These are phyloP conservation scores for Hypomyces rosellus DNA, from an alignment of 2,329 filamentous ascomycete species.

Conservation along the genomic window DNA sequence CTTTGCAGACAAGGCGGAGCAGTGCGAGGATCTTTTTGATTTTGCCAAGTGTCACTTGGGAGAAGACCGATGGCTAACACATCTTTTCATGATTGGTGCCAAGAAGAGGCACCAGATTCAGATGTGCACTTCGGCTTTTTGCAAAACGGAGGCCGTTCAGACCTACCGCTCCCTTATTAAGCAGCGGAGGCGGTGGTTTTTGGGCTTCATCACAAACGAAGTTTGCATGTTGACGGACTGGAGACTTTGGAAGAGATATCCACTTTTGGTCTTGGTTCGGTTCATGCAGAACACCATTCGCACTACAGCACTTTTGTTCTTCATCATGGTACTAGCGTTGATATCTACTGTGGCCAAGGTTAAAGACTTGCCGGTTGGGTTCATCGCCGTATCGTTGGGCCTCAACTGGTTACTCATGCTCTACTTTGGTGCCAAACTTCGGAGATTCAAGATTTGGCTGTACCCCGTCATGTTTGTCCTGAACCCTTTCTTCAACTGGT, in stretches of 20 bases:
- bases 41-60: slow-evolving; percentile 93
- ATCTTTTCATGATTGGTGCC: slow-evolving; percentile 97
- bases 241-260: slow-evolving; percentile 86
- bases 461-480: slow-evolving; percentile 94
- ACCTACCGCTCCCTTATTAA: slow-evolving; percentile 80
- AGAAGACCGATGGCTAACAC: slow-evolving; percentile 93
- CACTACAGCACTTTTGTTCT: slow-evolving; percentile 88
- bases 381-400: slow-evolving; percentile 86
- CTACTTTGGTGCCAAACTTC: slow-evolving; percentile 84
- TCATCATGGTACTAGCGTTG: slow-evolving; percentile 84
- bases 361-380: slow-evolving; percentile 77
- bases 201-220: slow-evolving; percentile 96
- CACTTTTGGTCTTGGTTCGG: slow-evolving; percentile 75
- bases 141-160: slow-evolving; percentile 96
- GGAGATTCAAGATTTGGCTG: slow-evolving; percentile 87
- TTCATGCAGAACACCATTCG: slow-evolving; percentile 96
- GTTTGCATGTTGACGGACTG: slow-evolving; percentile 96
- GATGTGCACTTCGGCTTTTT: slow-evolving; percentile 96
- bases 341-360: slow-evolving; percentile 77
- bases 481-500: slow-evolving; percentile 97
- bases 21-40: slow-evolving; percentile 93
- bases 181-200: slow-evolving; percentile 92
- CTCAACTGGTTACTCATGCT: slow-evolving; percentile 95
- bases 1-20: slow-evolving; percentile 93
- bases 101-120: slow-evolving; percentile 92